phyloP scores from a whole-genome alignment of 1,284 basidiomycete species.

The Mycocalia duriaeana region DNA sequence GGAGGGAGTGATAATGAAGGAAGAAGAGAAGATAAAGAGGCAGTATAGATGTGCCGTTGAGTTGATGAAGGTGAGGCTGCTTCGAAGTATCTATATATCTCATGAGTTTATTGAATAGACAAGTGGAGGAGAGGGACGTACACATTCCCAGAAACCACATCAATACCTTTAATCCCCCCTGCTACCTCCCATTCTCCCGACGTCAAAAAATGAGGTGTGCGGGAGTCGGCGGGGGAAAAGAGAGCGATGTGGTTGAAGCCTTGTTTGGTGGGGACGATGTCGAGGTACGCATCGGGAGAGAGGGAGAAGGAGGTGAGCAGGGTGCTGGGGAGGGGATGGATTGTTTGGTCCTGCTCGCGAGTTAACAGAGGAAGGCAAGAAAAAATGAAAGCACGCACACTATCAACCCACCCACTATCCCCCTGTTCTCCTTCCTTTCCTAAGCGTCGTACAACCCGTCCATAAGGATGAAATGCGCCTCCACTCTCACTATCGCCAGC shows the following conservation, averaged over 20 bases:
- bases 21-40: conserved; percentile 50
- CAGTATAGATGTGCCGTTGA: conserved; percentile 81
- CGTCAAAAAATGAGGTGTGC: conserved; percentile 78
- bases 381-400: not conserved
- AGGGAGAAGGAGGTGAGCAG: conserved; percentile 28
- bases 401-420: conserved; percentile 91
- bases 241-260: conserved; percentile 90
- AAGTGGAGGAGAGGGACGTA: conserved; percentile 37
- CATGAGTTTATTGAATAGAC: conserved; percentile 12
- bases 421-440: conserved; percentile 81
- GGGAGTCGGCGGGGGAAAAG: conserved; percentile 71
- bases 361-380: not conserved
- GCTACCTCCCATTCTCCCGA: conserved; percentile 88
- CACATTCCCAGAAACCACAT: conserved; percentile 65
- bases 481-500: conserved; percentile 21
- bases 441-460: conserved; percentile 64
- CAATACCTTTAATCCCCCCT: conserved; percentile 67
- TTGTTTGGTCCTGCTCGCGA: conserved; percentile 47
- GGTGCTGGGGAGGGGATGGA: conserved; percentile 48
- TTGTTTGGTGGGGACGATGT: conserved; percentile 74
- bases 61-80: conserved; percentile 81
- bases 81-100: conserved; percentile 79
- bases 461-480: conserved; percentile 26
- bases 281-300: conserved; percentile 68
- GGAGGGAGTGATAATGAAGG: conserved; percentile 4